Conservation (phyloP, 2,329 filamentous ascomycete genomes). For the Gremmenia infestans region DNA sequence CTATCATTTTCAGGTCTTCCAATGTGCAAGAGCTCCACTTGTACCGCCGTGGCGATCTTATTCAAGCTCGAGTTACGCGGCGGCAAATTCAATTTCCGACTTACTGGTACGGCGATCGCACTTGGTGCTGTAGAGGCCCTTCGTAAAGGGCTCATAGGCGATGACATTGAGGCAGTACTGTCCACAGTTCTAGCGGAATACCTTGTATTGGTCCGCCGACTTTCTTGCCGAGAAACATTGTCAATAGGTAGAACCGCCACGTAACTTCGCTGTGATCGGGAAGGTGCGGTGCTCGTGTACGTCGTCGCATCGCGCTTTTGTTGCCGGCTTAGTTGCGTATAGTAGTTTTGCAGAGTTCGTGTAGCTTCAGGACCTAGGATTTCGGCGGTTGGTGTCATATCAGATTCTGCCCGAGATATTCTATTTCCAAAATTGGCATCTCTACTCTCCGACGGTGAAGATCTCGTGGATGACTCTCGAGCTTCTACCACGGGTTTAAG, state of each 20-base stretch:
- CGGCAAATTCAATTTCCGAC: conserved; percentile 12
- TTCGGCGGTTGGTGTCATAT: background rate
- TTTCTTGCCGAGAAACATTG: conserved; percentile 5
- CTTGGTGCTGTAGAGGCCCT: conserved; percentile 19
- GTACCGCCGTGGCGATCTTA: conserved; percentile 3
- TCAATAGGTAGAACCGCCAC: conserved; percentile 10
- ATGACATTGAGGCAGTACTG: conserved; percentile 11
- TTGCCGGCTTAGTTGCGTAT: conserved; percentile 3
- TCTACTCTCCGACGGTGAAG: background rate
- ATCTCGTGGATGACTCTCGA: conserved; percentile 26
- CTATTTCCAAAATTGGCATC: background rate
- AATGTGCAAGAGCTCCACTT: conserved; percentile 8
- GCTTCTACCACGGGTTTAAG: conserved; percentile 36
- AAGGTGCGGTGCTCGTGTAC: background rate
- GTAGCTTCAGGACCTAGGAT: conserved; percentile 6
- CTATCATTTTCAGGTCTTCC: conserved; percentile 4
- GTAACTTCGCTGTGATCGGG: conserved; percentile 8
- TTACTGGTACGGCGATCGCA: background rate
- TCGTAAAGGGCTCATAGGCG: conserved; percentile 12
- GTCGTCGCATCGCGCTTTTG: background rate
- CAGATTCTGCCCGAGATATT: conserved; percentile 1
- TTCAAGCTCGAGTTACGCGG: conserved; percentile 16
- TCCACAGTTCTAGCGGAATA: conserved; percentile 21
- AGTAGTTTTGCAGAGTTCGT: conserved; percentile 11
- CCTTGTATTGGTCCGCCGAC: conserved; percentile 10